A percentile compares a stretch with the other conserved stretches of the same genome.
Evolutionary conservation across 2,329 filamentous ascomycete species (phyloP).

Genomic region (Amauroascus niger): DNA sequence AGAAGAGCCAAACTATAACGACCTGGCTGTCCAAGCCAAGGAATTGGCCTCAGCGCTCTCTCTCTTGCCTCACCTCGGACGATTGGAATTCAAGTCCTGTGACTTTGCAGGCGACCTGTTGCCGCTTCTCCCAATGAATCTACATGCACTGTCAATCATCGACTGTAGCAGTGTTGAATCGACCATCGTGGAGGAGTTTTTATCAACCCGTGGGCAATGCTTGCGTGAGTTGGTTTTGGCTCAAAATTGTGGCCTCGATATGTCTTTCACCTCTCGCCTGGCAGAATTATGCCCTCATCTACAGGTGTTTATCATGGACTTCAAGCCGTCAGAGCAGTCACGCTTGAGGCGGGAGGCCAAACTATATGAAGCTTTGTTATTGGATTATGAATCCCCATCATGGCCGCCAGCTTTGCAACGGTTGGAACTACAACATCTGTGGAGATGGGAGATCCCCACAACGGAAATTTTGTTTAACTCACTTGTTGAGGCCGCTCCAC

Average conservation of each 20-base stretch:
- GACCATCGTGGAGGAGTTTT: constrained; percentile 54
- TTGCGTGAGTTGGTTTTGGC: constrained; percentile 60
- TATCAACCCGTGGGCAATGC: constrained; percentile 56
- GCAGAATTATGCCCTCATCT: constrained; percentile 60
- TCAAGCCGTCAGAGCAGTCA: constrained; percentile 43
- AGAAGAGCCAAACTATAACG: constrained; percentile 1
- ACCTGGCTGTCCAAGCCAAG: constrained; percentile 16
- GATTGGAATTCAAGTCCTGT: constrained; percentile 65
- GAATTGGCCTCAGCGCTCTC: constrained; percentile 40
- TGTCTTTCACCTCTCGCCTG: constrained; percentile 63
- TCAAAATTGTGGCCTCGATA: constrained; percentile 68
- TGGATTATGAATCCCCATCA: constrained; percentile 51
- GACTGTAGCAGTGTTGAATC: constrained; percentile 71
- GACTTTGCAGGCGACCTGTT: constrained; percentile 59
- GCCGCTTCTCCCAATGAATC: constrained; percentile 54
- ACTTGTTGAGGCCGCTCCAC: constrained; percentile 59
- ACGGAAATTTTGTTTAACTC: constrained; percentile 72
- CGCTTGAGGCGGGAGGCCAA: constrained; percentile 55
- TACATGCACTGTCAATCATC: constrained; percentile 61
- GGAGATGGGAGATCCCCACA: constrained; percentile 59
- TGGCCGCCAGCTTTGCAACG: constrained; percentile 67
- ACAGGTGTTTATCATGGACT: constrained; percentile 62
- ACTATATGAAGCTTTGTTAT: constrained; percentile 62
- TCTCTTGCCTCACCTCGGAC: constrained; percentile 54
- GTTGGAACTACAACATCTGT: constrained; percentile 66